Evolutionary conservation across 805 yeast genomes (phyloP), one percentile per base, ranked within the genome.

Genomic region (Starmerella stigmatis): DNA sequence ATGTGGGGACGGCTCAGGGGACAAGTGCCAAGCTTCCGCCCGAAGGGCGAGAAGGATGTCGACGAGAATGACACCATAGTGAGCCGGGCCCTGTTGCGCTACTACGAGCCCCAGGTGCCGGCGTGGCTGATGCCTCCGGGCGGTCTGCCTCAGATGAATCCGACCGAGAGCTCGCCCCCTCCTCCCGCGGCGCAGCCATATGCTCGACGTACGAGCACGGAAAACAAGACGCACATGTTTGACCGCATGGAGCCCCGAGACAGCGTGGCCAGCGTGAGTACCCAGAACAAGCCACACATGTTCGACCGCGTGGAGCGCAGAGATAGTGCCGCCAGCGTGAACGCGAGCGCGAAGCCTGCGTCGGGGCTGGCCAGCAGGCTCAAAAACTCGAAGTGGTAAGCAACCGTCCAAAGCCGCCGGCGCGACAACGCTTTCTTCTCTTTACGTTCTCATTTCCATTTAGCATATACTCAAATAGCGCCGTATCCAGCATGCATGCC

Each of bases 31-130:
- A 28, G n/a, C 4, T 43, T 63, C 17, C 56, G 64, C 3, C 51
- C 54, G 8, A 47, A 55, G 15, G 46, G 58, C 6, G 75, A 72
- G 38, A 57, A 61, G 34, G 76, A 72, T 48, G 66, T 63, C 25
- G 52, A 63, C 1, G 64, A 65, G 21, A 64, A 64, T 11, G 63
- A 70, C 26, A 72, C 76, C 0, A 61, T 70, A 7, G 62, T 72
- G 5, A 71, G 70, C 47, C 64, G 71, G 46, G 69, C 74, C 1
- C 49, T 72, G 36, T 66, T 69, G 10, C 61, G 63, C 41, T 68
- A 58, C 55, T 72, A 71, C 49, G 54, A 47, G 12, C 55, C 57
- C 19, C 47, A 45, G 10, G 42, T 56, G 15, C 67, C 67, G 4
- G 41, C 39, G 10, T 63, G 67, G 67, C 58, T 63, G 13, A 59